Percentiles rank a stretch among this genome's conserved stretches.
phyloP scores from a whole-genome alignment of 441 rosid species.

The Adansonia grandidieri region DNA sequence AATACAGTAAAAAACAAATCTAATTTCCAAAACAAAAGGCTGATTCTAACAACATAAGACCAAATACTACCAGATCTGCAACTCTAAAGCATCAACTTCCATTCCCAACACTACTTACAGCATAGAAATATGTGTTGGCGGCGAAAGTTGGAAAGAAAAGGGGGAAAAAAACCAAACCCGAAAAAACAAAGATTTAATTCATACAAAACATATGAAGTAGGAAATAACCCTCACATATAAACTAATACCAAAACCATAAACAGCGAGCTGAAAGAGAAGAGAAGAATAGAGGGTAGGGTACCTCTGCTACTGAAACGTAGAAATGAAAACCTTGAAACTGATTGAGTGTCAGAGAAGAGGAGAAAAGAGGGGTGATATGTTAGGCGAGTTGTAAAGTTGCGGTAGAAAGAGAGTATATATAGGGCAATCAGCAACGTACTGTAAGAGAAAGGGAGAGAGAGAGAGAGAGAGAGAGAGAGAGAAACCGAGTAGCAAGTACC shows the following conservation, averaged over 20 bases:
- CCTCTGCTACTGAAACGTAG: not conserved
- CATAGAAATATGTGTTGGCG: not conserved
- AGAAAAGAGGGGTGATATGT: not conserved
- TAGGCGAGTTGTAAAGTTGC: not conserved
- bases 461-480: not conserved
- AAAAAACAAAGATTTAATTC: not conserved
- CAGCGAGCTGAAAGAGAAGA: not conserved
- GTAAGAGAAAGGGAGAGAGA: not conserved
- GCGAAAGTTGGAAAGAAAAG: not conserved
- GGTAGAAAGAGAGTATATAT: not conserved
- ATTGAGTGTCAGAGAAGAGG: not conserved
- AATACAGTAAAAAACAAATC: not conserved
- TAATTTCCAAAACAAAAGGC: not conserved
- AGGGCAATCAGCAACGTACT: not conserved
- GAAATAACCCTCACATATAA: not conserved
- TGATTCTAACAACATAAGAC: not conserved
- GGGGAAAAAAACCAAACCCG: not conserved
- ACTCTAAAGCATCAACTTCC: not conserved
- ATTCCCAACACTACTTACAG: not conserved
- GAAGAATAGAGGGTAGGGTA: not conserved
- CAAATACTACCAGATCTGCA: not conserved
- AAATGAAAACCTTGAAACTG: not conserved
- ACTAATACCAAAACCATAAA: not conserved
- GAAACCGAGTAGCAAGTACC: not conserved
- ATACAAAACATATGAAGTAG: not conserved